These are phyloP conservation scores for Suillus decipiens DNA, from an alignment of 768 basidiomycete genomes.

Conservation along the genomic window DNA sequence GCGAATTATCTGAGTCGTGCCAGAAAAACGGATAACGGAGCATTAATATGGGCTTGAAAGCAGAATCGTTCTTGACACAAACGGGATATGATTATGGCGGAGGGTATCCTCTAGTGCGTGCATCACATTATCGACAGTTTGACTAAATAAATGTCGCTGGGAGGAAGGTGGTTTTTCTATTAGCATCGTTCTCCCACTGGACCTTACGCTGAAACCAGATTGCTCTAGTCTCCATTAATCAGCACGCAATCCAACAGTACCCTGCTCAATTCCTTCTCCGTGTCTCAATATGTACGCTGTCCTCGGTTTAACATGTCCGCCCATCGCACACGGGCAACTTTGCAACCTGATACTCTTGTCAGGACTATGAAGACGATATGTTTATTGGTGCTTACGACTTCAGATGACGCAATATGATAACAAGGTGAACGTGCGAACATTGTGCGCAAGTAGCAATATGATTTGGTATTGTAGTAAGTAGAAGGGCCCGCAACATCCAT, in stretches of 20 bases:
- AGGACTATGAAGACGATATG: not conserved
- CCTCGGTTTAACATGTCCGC: not conserved
- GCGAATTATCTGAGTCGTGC: no score
- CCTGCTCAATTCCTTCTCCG: not conserved
- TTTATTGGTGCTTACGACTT: not conserved
- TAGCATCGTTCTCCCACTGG: not conserved
- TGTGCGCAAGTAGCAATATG: no score
- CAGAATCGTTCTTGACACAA: not conserved
- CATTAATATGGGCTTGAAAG: not conserved
- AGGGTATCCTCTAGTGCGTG: not conserved
- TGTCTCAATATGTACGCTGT: not conserved
- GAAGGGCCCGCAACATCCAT: not conserved
- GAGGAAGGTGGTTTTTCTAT: not conserved
- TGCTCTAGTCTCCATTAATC: not conserved
- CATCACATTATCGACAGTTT: not conserved
- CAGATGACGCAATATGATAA: not conserved
- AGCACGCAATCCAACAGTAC: not conserved
- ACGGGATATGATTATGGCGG: not conserved
- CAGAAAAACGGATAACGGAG: no score
- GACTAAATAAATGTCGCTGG: not conserved
- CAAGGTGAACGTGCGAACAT: not conserved
- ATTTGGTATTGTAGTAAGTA: not conserved
- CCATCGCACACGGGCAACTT: not conserved
- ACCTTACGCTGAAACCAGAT: not conserved
- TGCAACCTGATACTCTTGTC: not conserved